Evolutionary conservation across 805 yeast genomes (phyloP).

Genomic region (Suhomyces xylopsoci): DNA sequence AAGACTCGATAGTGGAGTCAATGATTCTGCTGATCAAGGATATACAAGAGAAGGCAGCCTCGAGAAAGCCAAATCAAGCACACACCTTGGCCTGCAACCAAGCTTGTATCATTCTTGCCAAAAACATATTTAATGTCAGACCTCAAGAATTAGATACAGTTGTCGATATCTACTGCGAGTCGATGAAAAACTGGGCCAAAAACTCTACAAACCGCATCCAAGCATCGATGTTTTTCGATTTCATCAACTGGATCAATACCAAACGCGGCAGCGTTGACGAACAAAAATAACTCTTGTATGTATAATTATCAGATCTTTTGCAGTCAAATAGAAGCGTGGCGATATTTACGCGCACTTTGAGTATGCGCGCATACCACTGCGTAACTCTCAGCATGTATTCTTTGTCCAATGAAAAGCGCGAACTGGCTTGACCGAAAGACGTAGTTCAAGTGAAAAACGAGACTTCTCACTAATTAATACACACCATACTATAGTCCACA

Average conservation of each 20-base stretch:
- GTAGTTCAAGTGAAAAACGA: constrained; percentile 5
- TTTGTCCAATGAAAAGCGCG: constrained; percentile 4
- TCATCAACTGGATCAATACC: constrained; percentile 75
- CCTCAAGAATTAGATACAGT: constrained; percentile 39
- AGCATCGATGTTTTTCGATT: constrained; percentile 65
- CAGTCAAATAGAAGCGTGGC: neutral
- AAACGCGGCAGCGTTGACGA: constrained; percentile 28
- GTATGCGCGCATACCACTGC: neutral
- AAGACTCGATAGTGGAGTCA: neutral
- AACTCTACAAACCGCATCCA: constrained; percentile 46
- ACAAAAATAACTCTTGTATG: neutral
- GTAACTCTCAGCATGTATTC: neutral
- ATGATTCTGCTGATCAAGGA: constrained; percentile 30
- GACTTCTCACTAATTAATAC: neutral
- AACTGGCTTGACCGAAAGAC: constrained; percentile 3
- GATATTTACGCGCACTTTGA: constrained; percentile 1
- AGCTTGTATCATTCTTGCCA: constrained; percentile 62
- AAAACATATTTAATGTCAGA: constrained; percentile 44
- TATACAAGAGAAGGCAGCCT: constrained; percentile 43
- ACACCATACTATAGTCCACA: constrained; percentile 2
- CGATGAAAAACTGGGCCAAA: constrained; percentile 61
- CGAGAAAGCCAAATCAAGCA: constrained; percentile 45
- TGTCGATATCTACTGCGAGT: constrained; percentile 51
- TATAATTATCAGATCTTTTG: neutral
- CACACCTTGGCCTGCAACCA: constrained; percentile 59